Evolutionary conservation across 2,329 filamentous ascomycete species (phyloP), one percentile per base, ranked within the genome.

Genomic region (Drechslerella stenobrocha): DNA sequence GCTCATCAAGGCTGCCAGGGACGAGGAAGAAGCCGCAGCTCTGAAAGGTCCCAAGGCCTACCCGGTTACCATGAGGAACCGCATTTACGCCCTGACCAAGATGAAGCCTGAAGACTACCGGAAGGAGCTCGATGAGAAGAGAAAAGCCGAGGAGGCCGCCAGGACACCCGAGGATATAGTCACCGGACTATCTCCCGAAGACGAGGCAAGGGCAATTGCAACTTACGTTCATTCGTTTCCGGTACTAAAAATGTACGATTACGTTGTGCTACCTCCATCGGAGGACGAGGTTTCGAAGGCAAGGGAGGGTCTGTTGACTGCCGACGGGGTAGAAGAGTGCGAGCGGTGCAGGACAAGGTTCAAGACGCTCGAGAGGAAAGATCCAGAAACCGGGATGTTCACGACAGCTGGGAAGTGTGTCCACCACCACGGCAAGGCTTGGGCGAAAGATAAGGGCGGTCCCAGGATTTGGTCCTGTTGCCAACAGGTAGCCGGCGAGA

Each of bases 281-380:
- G 78, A 82, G 0, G 80, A 81, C 5, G 87, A 89, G 15, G 82
- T 96, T 15, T 78, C 82, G 52, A 80, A 82, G 51, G 87, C 89
- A 0, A 82, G 79, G 30, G 80, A 82, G 42, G 89, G 85, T 0
- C 80, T 89, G 0, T 79, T 83, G 47, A 80, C 84, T 5, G 83
- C 87, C 9, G 82, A 84, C 52, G 89, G 89, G 47, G 96, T 87
- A 81, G 93, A 98, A 77, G 81, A 84, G 50, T 98, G 93, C 73
- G 91, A 96, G 73, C 86, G 93, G 18, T 98, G 93, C 76, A 81
- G 81, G 40, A 84, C 85, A 30, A 85, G 92, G 20, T 98, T 98
- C 74, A 89, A 96, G 74, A 89, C 96, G 2, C 90, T 91, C 0
- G 89, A 90, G 2, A 85, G 92, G 40, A 83, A 90, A 55, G 83